A percentile compares a stretch with the other conserved stretches of the same genome.
Evolutionary conservation across 176 grass and related monocot genomes (phyloP).

Genomic region (Musa beccarii): DNA sequence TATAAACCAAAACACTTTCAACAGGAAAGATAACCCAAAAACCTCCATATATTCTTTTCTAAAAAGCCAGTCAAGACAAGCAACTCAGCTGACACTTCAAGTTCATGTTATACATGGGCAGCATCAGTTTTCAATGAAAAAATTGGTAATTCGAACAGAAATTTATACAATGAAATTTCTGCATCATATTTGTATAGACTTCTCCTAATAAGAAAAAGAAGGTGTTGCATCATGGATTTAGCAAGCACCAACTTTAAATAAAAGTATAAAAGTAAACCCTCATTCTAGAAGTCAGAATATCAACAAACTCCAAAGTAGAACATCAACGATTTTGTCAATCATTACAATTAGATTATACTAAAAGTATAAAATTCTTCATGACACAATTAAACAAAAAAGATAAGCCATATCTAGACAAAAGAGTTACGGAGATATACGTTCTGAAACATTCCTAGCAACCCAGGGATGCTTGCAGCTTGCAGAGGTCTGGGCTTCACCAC

Average conservation of each 20-base stretch:
- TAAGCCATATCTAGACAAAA: neutral
- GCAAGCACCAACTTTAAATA: neutral
- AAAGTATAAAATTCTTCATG: neutral
- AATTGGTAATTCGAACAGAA: too few species aligned
- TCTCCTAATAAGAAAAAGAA: too few species aligned
- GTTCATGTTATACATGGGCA: neutral
- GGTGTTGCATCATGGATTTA: neutral
- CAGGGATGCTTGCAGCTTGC: conserved; percentile 94
- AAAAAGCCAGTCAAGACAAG: too few species aligned
- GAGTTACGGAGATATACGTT: conserved; percentile 46
- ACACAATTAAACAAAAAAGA: neutral
- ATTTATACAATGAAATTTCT: too few species aligned
- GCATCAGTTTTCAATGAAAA: too few species aligned
- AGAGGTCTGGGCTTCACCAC: conserved; percentile 82
- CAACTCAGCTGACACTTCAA: neutral
- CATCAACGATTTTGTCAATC: neutral
- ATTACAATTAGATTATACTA: neutral
- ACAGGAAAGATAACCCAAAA: too few species aligned
- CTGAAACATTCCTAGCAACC: conserved; percentile 90
- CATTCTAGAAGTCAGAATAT: neutral
- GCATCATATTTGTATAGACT: too few species aligned
- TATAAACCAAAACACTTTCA: too few species aligned
- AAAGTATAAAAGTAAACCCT: neutral
- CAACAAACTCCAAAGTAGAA: neutral
- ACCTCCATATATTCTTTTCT: too few species aligned